Evolutionary conservation across 371 early-diverging fungal species (phyloP).

Genomic region (Rhizomucor miehei): DNA sequence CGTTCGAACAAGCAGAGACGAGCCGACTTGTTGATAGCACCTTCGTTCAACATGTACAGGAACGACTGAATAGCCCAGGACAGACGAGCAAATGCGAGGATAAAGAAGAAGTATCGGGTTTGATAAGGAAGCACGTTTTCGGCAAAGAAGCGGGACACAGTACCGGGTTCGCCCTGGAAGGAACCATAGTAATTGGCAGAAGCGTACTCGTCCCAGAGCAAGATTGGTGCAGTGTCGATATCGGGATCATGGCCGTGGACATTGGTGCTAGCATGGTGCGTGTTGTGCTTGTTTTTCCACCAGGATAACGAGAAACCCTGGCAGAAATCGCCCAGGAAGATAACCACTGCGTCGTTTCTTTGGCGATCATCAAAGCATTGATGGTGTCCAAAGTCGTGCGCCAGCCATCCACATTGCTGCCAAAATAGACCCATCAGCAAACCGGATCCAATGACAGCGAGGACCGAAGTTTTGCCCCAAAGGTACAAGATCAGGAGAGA

Average conservation of each 20-base stretch:
- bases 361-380: conserved; percentile 74
- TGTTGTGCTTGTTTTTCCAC: conserved; percentile 93
- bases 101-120: conserved; percentile 75
- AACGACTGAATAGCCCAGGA: conserved; percentile 76
- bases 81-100: conserved; percentile 77
- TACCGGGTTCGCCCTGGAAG: conserved; percentile 35
- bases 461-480: conserved; percentile 52
- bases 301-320: conserved; percentile 77
- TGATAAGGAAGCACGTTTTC: conserved; percentile 61
- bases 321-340: conserved; percentile 75
- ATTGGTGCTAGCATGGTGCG: conserved; percentile 85
- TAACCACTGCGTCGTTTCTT: conserved; percentile 63
- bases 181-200: conserved; percentile 69
- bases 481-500: conserved; percentile 53
- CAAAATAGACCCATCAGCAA: conserved; percentile 72
- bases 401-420: conserved; percentile 89
- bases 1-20: conserved; percentile 58
- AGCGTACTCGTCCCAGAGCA: conserved; percentile 86
- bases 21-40: conserved; percentile 50
- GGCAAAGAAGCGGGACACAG: conserved; percentile 68
- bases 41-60: conserved; percentile 56
- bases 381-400: conserved; percentile 87
- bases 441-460: conserved; percentile 59
- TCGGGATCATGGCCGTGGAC: conserved; percentile 85
- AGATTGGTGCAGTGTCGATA: conserved; percentile 82